Evolutionary conservation across 208 protist species (phyloP), one percentile per base, ranked within the genome.

Genomic region (Acanthamoeba castellanii): DNA sequence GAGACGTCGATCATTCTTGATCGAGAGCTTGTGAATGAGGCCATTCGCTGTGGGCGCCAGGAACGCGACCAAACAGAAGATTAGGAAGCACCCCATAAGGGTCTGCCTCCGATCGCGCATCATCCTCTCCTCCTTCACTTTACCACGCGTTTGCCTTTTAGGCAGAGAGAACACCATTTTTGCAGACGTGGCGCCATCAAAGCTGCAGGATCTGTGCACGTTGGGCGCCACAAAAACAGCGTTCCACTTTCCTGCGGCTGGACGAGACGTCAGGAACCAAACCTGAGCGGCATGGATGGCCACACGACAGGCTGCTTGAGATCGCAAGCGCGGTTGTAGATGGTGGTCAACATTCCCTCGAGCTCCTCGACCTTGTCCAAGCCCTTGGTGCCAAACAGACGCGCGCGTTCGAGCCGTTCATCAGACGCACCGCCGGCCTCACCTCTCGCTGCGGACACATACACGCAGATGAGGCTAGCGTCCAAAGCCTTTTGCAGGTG

Each of bases 1-100:
- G 27, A n/a, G 13, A 25, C 82, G 25, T 9, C 34, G 52, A 34
- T 89, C 82, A 89, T 89, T 66, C 32, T 66, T 42, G 27, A 89
- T 66, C 25, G 52, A 68, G 20, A 89, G n/a, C 27, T 89, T 45
- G 32, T 89, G 82, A 27, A 89, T 64, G 9, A 89, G 50, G 18
- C 52, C 82, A 45, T 66, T 18, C 50, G 55, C 82, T 22, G 82
- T 66, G 34, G 82, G 82, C 18, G 34, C 52, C 45, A 66, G 18
- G 13, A 89, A 89, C 25, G 82, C 47, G 6, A 45, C 82, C 47
- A 89, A 64, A n/a, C 82, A 89, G 52, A 89, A 57, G 30, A 89
- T 6, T 42, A 66, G 16, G 52, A 57, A 89, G 55, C 82, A 57
- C 6, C 47, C 27, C 47, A 16, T 4, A 0, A 57, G 82, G 34